phyloP scores from a whole-genome alignment of 768 basidiomycete genomes.

The Tubosaeta brunneosetosa region DNA sequence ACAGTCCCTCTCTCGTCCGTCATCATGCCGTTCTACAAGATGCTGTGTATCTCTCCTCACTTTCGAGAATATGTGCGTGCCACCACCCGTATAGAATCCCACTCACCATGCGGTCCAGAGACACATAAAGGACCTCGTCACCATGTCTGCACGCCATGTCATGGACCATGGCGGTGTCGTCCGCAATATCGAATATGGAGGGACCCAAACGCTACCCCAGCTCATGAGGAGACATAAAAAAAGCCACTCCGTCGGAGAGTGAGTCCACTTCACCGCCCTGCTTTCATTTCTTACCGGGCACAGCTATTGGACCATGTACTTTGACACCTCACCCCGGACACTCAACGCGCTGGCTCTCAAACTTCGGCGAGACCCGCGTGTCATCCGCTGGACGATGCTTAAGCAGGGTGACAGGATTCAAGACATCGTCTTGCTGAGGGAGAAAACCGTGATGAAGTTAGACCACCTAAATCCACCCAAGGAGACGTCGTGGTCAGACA shows the following conservation, averaged over 20 bases:
- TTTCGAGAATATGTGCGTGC: constrained; percentile 63
- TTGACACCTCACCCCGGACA: constrained; percentile 76
- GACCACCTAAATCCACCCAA: constrained; percentile 22
- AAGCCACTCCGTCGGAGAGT: constrained; percentile 68
- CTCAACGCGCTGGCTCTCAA: constrained; percentile 60
- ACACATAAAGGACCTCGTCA: constrained; percentile 72
- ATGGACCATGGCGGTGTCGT: constrained; percentile 78
- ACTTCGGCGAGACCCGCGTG: constrained; percentile 75
- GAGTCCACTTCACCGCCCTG: constrained; percentile 32
- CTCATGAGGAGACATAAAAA: constrained; percentile 63
- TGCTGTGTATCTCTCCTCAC: constrained; percentile 80
- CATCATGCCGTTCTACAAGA: constrained; percentile 86
- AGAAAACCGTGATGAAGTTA: constrained; percentile 36
- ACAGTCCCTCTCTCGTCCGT: not conserved
- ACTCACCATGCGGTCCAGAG: constrained; percentile 36
- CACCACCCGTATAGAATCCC: not conserved
- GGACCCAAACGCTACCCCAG: constrained; percentile 68
- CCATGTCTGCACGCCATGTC: constrained; percentile 64
- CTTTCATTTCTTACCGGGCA: constrained; percentile 4
- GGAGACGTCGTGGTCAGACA: constrained; percentile 26
- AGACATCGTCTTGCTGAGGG: constrained; percentile 54
- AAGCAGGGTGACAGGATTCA: constrained; percentile 73
- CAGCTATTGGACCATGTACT: constrained; percentile 90
- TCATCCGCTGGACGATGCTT: constrained; percentile 76
- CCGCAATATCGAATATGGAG: constrained; percentile 71